Conservation (phyloP, 129 eudicot genomes). For the carrot (Daucus carota) region DH1_v3.0 NC_030386.2:22877001-22877500, state of each 20-base stretch:
- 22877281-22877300: conserved; percentile 17
- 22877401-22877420: no score
- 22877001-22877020: conserved; percentile 4
- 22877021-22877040: conserved; percentile 57
- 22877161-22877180: not conserved
- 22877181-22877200: not conserved
- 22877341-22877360: not conserved
- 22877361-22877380: not conserved
- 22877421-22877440: no score
- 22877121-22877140: not conserved
- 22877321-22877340: not conserved
- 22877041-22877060: conserved; percentile 66
- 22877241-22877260: conserved; percentile 88
- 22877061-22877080: conserved; percentile 65
- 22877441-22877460: no score
- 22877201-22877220: conserved; percentile 87
- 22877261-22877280: conserved; percentile 87
- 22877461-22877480: no score
- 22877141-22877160: not conserved
- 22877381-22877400: no score
- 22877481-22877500: no score
- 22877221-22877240: conserved; percentile 78
- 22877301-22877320: not conserved
- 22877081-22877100: conserved; percentile 8
- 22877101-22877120: conserved; percentile 3